Evolutionary conservation across 345 rosid genomes (phyloP).

Genomic region (Linum usitatissimum): DNA sequence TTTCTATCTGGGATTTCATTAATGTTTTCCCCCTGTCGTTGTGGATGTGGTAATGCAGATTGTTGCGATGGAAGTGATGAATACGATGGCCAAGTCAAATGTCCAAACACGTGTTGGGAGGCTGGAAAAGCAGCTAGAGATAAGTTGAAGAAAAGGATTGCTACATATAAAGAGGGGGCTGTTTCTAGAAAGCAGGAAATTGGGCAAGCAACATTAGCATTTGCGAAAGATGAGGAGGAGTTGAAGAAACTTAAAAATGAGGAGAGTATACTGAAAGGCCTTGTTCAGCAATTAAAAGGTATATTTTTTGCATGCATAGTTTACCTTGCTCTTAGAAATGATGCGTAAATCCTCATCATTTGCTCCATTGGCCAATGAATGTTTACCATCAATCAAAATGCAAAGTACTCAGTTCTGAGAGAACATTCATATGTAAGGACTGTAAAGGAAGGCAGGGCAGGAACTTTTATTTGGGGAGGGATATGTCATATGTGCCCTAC

Average conservation of each 20-base stretch:
- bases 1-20: not conserved
- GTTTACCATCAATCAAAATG: not conserved
- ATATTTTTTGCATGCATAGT: slow-evolving; percentile 5
- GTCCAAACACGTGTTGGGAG: slow-evolving; percentile 84
- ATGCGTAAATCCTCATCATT: too few relatives aligned
- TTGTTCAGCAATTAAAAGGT: slow-evolving; percentile 83
- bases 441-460: too few relatives aligned
- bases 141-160: slow-evolving; percentile 56
- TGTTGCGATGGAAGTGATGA: slow-evolving; percentile 99
- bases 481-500: too few relatives aligned
- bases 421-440: not conserved
- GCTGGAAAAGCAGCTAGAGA: slow-evolving; percentile 80
- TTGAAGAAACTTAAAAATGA: slow-evolving; percentile 53
- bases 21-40: not conserved
- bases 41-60: slow-evolving; percentile 32
- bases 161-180: slow-evolving; percentile 55
- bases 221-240: slow-evolving; percentile 67
- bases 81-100: slow-evolving; percentile 60
- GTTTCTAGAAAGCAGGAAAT: slow-evolving; percentile 39
- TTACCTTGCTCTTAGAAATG: not conserved
- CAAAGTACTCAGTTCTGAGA: not conserved
- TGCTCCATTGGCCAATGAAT: too few relatives aligned
- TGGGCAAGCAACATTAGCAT: slow-evolving; percentile 45
- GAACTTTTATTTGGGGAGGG: too few relatives aligned
- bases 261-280: slow-evolving; percentile 63